A percentile compares a stretch with the other conserved stretches of the same genome.
These are phyloP conservation scores for Colletotrichum limetticola DNA, from an alignment of 2,329 filamentous ascomycete species.

Conservation along the genomic window DNA sequence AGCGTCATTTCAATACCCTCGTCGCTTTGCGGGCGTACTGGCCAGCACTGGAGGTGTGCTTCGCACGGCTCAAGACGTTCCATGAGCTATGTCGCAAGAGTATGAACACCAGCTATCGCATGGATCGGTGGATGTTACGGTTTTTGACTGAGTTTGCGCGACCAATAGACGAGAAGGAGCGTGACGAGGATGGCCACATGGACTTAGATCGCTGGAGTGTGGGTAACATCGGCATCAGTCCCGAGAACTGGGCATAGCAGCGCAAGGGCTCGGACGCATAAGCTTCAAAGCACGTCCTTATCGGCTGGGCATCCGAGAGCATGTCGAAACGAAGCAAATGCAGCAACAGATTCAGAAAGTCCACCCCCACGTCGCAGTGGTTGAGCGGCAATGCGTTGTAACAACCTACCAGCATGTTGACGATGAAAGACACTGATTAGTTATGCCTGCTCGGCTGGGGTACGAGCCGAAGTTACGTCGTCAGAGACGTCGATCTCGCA, in stretches of 20 bases:
- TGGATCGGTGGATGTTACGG: conserved; percentile 55
- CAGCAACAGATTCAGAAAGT: neutral
- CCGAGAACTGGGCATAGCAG: conserved; percentile 35
- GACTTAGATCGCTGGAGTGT: conserved; percentile 35
- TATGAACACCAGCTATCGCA: conserved; percentile 49
- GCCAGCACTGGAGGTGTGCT: conserved; percentile 51
- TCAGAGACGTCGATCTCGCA: neutral
- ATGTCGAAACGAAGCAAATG: neutral
- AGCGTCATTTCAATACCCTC: conserved; percentile 57
- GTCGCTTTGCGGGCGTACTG: conserved; percentile 52
- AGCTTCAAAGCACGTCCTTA: neutral
- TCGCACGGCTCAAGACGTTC: conserved; percentile 52
- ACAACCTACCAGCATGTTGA: neutral
- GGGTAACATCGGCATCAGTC: conserved; percentile 37
- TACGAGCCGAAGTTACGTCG: neutral
- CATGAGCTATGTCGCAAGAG: conserved; percentile 52
- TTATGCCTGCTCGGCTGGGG: neutral
- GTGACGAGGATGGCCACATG: conserved; percentile 34
- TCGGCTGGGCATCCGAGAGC: neutral
- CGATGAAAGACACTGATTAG: neutral
- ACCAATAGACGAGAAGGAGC: conserved; percentile 43
- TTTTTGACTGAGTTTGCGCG: conserved; percentile 48
- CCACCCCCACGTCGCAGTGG: neutral
- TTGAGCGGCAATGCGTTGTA: neutral
- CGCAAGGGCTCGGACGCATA: neutral